Evolutionary conservation across 2,329 filamentous ascomycete genomes (phyloP), one percentile per base, ranked within the genome.

Genomic region (Teratosphaeria viscida): DNA sequence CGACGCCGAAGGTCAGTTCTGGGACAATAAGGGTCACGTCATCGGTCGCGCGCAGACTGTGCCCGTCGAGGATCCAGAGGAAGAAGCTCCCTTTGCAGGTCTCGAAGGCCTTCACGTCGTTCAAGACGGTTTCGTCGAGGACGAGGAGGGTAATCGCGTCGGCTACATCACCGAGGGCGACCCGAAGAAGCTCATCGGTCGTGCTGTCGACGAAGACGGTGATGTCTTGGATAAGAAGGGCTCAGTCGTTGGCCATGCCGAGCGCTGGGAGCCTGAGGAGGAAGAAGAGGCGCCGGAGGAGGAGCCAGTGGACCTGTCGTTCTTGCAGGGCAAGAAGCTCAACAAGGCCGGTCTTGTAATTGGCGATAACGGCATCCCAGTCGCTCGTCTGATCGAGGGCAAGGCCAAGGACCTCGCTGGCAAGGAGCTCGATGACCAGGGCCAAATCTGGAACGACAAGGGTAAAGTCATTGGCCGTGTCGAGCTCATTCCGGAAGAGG

Each of bases 401-500:
- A 82, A 86, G 61, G 69, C 82, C 39, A 82, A 82, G 72, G 79
- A 81, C 58, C 80, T 90, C 52, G 74, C 84, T 10, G 87, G 87
- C 32, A 84, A 82, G 67, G 86, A 87, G 81, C 85, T 85, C 67
- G 85, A 90, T 71, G 87, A 85, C 72, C 76, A 88, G 34, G 87
- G 87, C 39, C 83, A 88, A 68, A 82, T 90, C 64, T 83, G 85
- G 75, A 87, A 86, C 69, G 87, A 90, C 70, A 82, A 80, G n/a
- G 87, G 87, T 54, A 84, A 88, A 60, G 77, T 89, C 54, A 81
- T 90, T 60, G 87, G 87, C 62, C 81, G 79, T 59, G 84, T 84
- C 54, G 85, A 89, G 67, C 76, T 89, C 32, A 84, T 90, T 39
- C 79, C 86, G 26, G 84, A 86, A 67, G 80, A 85, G 8, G 85